Percentiles rank a stretch among this genome's conserved stretches.
Conservation (phyloP, 495 filamentous ascomycete genomes). For the Daldinia vernicosa region DNA sequence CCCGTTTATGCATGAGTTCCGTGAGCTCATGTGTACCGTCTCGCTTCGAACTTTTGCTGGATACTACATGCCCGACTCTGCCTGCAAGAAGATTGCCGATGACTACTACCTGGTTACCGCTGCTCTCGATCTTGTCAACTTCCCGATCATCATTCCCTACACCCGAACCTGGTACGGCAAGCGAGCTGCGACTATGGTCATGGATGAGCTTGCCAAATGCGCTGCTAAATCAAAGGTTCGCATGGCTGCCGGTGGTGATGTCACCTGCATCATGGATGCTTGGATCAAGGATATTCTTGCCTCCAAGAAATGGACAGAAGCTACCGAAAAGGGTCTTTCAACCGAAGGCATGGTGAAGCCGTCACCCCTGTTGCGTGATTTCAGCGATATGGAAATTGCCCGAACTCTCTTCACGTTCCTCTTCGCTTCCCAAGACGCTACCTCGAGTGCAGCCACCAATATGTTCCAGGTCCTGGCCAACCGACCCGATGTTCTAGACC, state of each 20-base stretch:
- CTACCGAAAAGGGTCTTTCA: slow-evolving; percentile 69
- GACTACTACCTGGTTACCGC: slow-evolving; percentile 97
- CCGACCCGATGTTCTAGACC: slow-evolving; percentile 87
- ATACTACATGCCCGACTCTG: slow-evolving; percentile 88
- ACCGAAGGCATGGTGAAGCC: slow-evolving; percentile 81
- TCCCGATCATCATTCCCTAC: slow-evolving; percentile 95
- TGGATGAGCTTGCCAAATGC: slow-evolving; percentile 89
- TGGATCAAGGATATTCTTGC: slow-evolving; percentile 90
- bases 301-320: slow-evolving; percentile 78
- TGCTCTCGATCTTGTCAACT: slow-evolving; percentile 96
- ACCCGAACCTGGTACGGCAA: slow-evolving; percentile 98
- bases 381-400: slow-evolving; percentile 91
- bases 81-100: slow-evolving; percentile 93
- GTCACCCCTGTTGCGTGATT: slow-evolving; percentile 79
- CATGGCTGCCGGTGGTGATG: slow-evolving; percentile 88
- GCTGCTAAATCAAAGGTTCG: slow-evolving; percentile 91
- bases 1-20: slow-evolving; percentile 92
- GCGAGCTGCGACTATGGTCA: slow-evolving; percentile 91
- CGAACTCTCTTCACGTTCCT: slow-evolving; percentile 98
- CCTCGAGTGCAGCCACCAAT: slow-evolving; percentile 91
- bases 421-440: slow-evolving; percentile 97
- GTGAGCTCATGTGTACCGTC: slow-evolving; percentile 94
- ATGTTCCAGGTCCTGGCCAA: slow-evolving; percentile 95
- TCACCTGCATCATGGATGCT: slow-evolving; percentile 91
- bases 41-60: slow-evolving; percentile 97